Base-by-base conservation (phyloP, 495 filamentous ascomycete species). In the Hapsidospora chrysogenum region DNA sequence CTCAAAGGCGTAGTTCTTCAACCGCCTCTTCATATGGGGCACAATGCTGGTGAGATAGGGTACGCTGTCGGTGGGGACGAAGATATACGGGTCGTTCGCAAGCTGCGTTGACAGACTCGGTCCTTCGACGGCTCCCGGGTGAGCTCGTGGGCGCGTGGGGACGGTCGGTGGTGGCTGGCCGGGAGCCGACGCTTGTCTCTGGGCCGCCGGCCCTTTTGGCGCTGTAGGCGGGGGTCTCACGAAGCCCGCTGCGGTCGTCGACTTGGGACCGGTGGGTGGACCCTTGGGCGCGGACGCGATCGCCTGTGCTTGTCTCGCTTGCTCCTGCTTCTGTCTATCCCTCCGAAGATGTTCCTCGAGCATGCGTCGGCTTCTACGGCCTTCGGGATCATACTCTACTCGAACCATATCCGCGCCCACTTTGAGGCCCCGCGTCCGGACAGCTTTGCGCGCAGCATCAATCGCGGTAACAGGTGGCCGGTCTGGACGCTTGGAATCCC, bases 351-450 rank as follows among this genome's bases (percentile, higher is more conserved):
- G 66, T 32, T 65, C 70, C 30, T 78, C 71, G 20, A 92, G 70
- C 54, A 83, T 69, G 35, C 70, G 74, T 34, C 71, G 68, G 41
- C 83, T 87, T 40, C 77, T 78, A 17, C 70, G 65, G 6, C 89
- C 86, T 47, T 94, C 85, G 3, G 80, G 78, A 56, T 99, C 89
- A 35, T 80, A 68, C 50, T 89, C 81, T 17, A 93, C 85, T 33
- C 72, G 71, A 31, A 99, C 71, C 21, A 58, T 60, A 33, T 78
- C 67, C 14, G 72, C 64, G 21, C 83, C 85, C 45, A 96, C 82
- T 31, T 74, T 61, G 45, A 67, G 59, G 40, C 63, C 76, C 58
- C 69, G 75, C 63, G 70, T 78, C 53, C 61, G 64, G 51, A 78
- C 77, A 49, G 89, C 89, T 31, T 70, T 70, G 49, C 71, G 77